Base-by-base conservation (phyloP, 257 asterid genomes). In the Solanum chmielewskii region DNA sequence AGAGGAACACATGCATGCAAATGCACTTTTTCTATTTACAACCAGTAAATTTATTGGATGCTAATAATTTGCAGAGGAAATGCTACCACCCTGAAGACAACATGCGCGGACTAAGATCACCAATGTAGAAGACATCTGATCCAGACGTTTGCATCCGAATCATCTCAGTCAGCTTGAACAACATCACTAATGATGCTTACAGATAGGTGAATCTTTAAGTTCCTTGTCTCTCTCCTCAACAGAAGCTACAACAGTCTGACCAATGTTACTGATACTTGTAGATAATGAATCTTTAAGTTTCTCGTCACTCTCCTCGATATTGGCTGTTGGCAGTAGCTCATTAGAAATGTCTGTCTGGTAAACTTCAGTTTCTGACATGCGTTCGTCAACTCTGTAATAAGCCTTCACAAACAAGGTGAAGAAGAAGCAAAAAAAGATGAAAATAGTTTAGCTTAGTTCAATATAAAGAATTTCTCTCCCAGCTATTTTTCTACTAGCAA, bases 301-400 rank as follows among this genome's bases (percentile, higher is more conserved):
- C 62, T 6, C 77, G 27, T 69, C 73, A 52, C 64, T 71, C 29
- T 37, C 89, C 20, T 29, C 70, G 21, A 52, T n/a, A 86, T 80
- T 60, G 39, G 83, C 85, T 83, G 82, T 21, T 41, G 33, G 85
- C 35, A 83, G 85, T 47, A 83, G 84, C 73, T 88, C 78, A 29
- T 31, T 27, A 33, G 52, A 37, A 64, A 42, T 76, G 47, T 83
- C 86, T 16, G 88, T 49, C 87, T 74, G 86, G 23, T 88, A 87
- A 41, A n/a, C 82, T 11, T 60, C 77, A 66, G 66, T 86, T 60
- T 91, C 90, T 82, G 91, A 78, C 21, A 70, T 35, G 86, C 68
- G 80, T 85, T 93, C 98, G n/a, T 95, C 97, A 62, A 90, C 98
- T 88, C 94, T 91, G 83, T 91, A 91, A 86, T 96, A 95, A 44